These are phyloP conservation scores for Dissophora ornata DNA, from an alignment of 192 early-diverging fungal species.

Conservation along the genomic window DNA sequence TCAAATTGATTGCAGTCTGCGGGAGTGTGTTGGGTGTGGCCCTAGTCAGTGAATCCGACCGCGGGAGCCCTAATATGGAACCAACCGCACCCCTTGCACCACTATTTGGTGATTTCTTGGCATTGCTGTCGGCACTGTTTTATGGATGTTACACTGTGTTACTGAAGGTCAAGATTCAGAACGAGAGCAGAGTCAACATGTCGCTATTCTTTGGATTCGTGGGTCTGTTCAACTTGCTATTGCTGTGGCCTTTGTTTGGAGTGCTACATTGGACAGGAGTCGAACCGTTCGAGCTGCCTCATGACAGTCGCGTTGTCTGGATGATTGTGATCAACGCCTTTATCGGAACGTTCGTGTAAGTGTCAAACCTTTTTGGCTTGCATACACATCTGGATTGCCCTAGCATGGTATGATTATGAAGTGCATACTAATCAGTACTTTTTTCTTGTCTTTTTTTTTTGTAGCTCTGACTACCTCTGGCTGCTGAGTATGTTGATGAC, in stretches of 20 bases:
- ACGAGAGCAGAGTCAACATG: conserved; percentile 76
- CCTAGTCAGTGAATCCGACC: conserved; percentile 65
- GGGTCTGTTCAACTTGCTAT: conserved; percentile 73
- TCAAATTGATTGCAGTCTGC: conserved; percentile 69
- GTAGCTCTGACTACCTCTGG: conserved; percentile 85
- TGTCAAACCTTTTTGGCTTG: neutral
- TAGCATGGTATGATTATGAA: too few relatives aligned
- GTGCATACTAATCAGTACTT: neutral
- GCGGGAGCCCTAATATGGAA: conserved; percentile 35
- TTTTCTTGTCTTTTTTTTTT: neutral
- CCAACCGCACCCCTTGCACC: conserved; percentile 46
- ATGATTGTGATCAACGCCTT: conserved; percentile 81
- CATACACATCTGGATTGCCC: too few relatives aligned
- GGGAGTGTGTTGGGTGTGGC: conserved; percentile 74
- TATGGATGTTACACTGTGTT: conserved; percentile 84
- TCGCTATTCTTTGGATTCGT: conserved; percentile 86
- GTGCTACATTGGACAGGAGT: conserved; percentile 69
- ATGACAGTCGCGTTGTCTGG: conserved; percentile 59
- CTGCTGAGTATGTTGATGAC: conserved; percentile 82
- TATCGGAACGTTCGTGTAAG: conserved; percentile 81
- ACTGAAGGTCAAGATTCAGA: conserved; percentile 74
- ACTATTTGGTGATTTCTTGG: conserved; percentile 75
- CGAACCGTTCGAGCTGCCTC: conserved; percentile 74
- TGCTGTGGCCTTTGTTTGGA: conserved; percentile 75
- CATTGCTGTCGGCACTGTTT: conserved; percentile 76